These are phyloP conservation scores for Colletotrichum melonis DNA, from an alignment of 2,329 filamentous ascomycete genomes.

Conservation along the genomic window DNA sequence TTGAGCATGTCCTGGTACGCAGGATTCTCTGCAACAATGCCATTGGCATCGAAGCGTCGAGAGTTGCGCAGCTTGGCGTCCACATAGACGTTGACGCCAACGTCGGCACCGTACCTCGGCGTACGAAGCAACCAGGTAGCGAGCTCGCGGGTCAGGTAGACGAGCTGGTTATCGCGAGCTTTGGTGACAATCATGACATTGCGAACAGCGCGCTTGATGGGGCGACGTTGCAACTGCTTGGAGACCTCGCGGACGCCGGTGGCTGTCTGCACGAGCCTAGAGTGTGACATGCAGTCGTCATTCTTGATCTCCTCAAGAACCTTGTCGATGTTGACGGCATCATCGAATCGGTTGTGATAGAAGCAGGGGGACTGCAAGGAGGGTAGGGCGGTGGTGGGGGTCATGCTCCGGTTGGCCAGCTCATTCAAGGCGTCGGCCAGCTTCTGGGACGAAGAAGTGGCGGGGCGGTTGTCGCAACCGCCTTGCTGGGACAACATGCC, in stretches of 20 bases:
- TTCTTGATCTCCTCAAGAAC: constrained; percentile 94
- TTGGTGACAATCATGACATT: constrained; percentile 99
- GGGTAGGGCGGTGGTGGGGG: constrained; percentile 66
- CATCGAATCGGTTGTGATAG: constrained; percentile 97
- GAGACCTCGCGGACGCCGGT: constrained; percentile 95
- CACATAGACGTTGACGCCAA: constrained; percentile 98
- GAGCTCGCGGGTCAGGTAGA: constrained; percentile 88
- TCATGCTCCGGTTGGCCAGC: constrained; percentile 56
- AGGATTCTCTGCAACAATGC: constrained; percentile 78
- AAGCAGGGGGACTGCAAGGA: constrained; percentile 93
- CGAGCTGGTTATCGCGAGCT: constrained; percentile 92
- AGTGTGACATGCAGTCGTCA: constrained; percentile 92
- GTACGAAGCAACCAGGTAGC: constrained; percentile 89
- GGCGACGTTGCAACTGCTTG: constrained; percentile 91
- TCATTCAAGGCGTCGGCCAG: constrained; percentile 72
- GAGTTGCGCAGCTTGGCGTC: constrained; percentile 92
- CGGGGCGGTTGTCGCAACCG: constrained; percentile 50
- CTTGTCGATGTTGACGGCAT: constrained; percentile 93
- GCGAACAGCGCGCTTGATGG: constrained; percentile 89
- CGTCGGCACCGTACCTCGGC: constrained; percentile 86
- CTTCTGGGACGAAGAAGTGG: constrained; percentile 66
- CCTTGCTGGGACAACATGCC: constrained; percentile 65
- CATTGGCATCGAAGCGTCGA: constrained; percentile 84
- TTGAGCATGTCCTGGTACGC: constrained; percentile 86
- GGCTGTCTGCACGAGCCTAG: constrained; percentile 92